Base-by-base conservation (phyloP, 106 monocot genomes). In the Vanilla planifolia region DNA sequence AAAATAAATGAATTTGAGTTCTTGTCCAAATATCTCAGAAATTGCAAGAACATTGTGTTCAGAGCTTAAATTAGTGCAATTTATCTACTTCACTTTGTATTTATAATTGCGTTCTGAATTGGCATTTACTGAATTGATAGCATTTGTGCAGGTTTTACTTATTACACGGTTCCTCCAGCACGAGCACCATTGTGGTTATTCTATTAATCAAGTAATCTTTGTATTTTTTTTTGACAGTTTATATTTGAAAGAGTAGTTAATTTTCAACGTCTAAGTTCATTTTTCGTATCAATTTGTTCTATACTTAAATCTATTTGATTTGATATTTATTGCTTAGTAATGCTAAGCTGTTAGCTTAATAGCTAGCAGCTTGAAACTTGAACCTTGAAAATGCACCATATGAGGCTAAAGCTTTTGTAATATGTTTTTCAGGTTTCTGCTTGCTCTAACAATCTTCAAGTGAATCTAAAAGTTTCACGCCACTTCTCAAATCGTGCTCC, bases 121-220 rank as follows among this genome's bases (percentile, higher is more conserved):
- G 21, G 35, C 8, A 5, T 22, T 17, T 36, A 8, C 34, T 57
- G 35, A 20, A 19, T 19, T 57, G 17, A 34, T 33, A 17, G 4
- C 43, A n/a, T 51, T 70, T 55, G 6, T 86, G 65, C 75, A 98
- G 98, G 81, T 98, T 25, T 83, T 98, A 52, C 55, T 98, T 63
- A 86, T 98, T 71, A 88, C 75, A 63, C 78, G 98, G 17, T 92
- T 98, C 79, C 92, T 98, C 51, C 98, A 98, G 71, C 98, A 98
- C 59, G 88, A 98, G 62, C 92, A 80, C 53, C 98, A 98, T 69
- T 57, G 88, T 60, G 74, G 87, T 53, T 84, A 77, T 42, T 65
- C 79, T 43, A 80, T 82, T 46, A 98, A 75, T 44, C 98, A 98
- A 68, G 98, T 98, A 82, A 76, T 62, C 35, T n/a, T 40, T 57